A percentile compares a stretch with the other conserved stretches of the same genome.
phyloP scores from a whole-genome alignment of 345 rosid genomes.

The Garcia nutans region DNA sequence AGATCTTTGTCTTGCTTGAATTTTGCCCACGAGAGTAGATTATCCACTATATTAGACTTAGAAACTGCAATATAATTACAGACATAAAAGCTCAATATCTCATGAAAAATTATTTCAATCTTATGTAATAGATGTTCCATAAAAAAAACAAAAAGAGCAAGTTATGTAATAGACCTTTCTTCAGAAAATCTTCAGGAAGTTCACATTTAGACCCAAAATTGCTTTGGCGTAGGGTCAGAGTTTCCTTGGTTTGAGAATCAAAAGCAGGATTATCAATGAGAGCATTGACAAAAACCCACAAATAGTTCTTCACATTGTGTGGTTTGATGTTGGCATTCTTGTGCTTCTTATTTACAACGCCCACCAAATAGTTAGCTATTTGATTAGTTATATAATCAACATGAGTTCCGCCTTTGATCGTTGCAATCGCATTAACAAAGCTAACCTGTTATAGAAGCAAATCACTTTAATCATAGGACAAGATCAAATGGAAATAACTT shows the following conservation, averaged over 20 bases:
- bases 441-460: conserved; percentile 59
- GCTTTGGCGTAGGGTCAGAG: conserved; percentile 91
- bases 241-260: conserved; percentile 99
- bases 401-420: conserved; percentile 97
- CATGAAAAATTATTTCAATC: neutral
- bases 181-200: conserved; percentile 71
- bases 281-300: conserved; percentile 97
- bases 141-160: neutral
- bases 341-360: conserved; percentile 75
- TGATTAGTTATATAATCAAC: conserved; percentile 92
- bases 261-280: conserved; percentile 98
- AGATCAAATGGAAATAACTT: neutral
- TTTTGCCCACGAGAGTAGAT: conserved; percentile 83
- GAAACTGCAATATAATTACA: conserved; percentile 49
- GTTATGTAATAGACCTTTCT: conserved; percentile 54
- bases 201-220: conserved; percentile 95
- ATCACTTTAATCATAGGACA: neutral
- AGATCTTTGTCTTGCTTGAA: conserved; percentile 86
- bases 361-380: conserved; percentile 72
- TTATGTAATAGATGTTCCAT: neutral
- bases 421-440: conserved; percentile 84
- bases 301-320: conserved; percentile 78
- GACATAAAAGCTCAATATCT: neutral
- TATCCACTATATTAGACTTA: conserved; percentile 77
- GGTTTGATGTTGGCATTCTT: conserved; percentile 76